Base-by-base conservation (phyloP, 176 grass and related monocot genomes). In the Elymus sibiricus region DNA sequence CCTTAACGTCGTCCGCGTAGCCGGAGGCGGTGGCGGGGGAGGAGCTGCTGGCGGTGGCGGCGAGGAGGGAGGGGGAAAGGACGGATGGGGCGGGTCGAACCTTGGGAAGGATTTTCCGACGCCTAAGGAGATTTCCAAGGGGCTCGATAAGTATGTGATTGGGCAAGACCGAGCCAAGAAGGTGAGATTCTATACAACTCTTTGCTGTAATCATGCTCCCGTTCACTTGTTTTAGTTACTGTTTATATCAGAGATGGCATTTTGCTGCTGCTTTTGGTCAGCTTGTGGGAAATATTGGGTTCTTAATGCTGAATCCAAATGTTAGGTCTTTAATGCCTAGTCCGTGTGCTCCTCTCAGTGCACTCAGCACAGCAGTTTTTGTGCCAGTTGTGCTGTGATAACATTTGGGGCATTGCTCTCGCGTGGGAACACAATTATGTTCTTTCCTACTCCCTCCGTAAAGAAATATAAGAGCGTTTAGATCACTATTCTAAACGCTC, bases 101-200 rank as follows among this genome's bases (percentile, higher is more conserved):
- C 83, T 99, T 73, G 97, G 97, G 2, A 99, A 88, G 88, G 87
- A 99, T 90, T 92, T 99, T 15, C 97, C 97, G 9, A 99, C 94
- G 15, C 97, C 97, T 6, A 99, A 99, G 85, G 92, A 96, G 73
- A 99, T 99, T 64, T 96, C 94, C 39, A 83, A 90, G 65, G 97
- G 97, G n/a, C 84, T 99, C 27, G 97, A 96, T 84, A 99, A 96
- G 85, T 96, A 99, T 83, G 97, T 99, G 58, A 99, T 99, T 59
- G 97, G 97, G 19, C 97, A 99, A 70, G 93, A 92, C 24, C 83
- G 91, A 79, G 96, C 96, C 46, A 98, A 98, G 89, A 98, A 98
- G 96, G 96, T 98, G 64, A 37, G 9, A 17, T 53, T 83, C 81
- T 59, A 53, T 53, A 77, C 85, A 38, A 44, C 13, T 32, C 85